Conservation (phyloP, 805 yeast genomes). For the Lachancea dasiensis region DNA sequence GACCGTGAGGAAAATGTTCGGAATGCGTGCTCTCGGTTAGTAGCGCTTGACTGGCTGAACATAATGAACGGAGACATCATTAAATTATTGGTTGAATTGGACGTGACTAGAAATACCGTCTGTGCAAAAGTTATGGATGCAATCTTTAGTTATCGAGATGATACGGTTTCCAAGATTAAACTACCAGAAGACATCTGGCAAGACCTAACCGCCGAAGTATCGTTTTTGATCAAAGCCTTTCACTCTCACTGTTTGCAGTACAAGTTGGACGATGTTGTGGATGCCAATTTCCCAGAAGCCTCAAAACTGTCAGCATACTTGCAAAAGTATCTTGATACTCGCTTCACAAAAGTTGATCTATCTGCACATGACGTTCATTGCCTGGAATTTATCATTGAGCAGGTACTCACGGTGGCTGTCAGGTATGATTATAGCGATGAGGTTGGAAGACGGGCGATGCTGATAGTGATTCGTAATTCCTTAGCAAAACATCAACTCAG, state of each 20-base stretch:
- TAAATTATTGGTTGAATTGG: constrained; percentile 63
- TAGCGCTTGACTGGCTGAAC: constrained; percentile 67
- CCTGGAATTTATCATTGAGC: constrained; percentile 67
- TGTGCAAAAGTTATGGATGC: constrained; percentile 63
- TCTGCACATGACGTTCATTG: constrained; percentile 44
- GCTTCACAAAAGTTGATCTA: constrained; percentile 25
- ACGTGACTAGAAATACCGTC: constrained; percentile 59
- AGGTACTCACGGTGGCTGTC: constrained; percentile 59
- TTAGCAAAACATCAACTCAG: constrained; percentile 51
- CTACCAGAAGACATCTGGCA: constrained; percentile 67
- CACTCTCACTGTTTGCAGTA: constrained; percentile 57
- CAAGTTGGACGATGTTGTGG: constrained; percentile 49
- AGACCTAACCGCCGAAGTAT: constrained; percentile 63
- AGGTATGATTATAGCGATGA: constrained; percentile 86
- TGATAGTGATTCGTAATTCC: constrained; percentile 52
- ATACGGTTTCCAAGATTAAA: constrained; percentile 50
- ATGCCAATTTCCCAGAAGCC: constrained; percentile 72
- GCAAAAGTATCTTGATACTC: constrained; percentile 47
- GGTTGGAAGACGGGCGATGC: constrained; percentile 75
- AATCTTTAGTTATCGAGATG: constrained; percentile 57
- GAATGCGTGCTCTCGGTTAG: constrained; percentile 63
- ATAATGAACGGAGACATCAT: constrained; percentile 62
- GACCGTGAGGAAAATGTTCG: constrained; percentile 77
- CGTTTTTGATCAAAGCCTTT: constrained; percentile 64
- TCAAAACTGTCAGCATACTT: constrained; percentile 59